A percentile compares a stretch with the other conserved stretches of the same genome.
Conservation (phyloP, 306 rosid species). For the Leucaena leucocephala region DNA sequence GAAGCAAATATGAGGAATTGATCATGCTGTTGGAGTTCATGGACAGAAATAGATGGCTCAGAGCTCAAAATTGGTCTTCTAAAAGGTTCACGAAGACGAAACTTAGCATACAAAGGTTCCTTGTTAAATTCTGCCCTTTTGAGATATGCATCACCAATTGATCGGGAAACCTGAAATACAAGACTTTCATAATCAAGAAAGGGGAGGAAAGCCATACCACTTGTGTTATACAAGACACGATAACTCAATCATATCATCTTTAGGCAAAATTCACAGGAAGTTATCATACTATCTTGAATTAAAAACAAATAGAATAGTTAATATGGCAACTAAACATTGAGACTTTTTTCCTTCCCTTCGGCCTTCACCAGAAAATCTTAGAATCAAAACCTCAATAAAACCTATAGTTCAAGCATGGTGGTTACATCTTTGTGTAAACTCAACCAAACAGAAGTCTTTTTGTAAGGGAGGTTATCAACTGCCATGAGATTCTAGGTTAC, state of each 20-base stretch:
- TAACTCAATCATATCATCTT: not conserved
- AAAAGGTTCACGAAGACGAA: slow-evolving; percentile 61
- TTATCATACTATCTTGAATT: not conserved
- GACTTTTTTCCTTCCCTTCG: slow-evolving; percentile 2
- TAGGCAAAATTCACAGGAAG: slow-evolving; percentile 27
- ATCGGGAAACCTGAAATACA: slow-evolving; percentile 57
- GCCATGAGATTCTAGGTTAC: too few relatives aligned
- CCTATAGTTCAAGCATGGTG: slow-evolving; percentile 14
- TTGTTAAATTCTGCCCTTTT: slow-evolving; percentile 64
- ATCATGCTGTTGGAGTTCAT: slow-evolving; percentile 57
- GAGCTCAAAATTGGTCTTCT: slow-evolving; percentile 61
- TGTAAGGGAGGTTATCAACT: not conserved
- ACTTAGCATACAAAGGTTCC: slow-evolving; percentile 60
- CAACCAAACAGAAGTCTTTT: slow-evolving; percentile 12
- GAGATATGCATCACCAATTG: slow-evolving; percentile 65
- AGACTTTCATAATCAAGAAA: not conserved
- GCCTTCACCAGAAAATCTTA: slow-evolving; percentile 8
- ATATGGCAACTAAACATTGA: not conserved
- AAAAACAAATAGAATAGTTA: slow-evolving; percentile 5
- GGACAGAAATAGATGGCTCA: slow-evolving; percentile 58
- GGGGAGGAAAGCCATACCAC: too few relatives aligned
- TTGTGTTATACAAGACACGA: slow-evolving; percentile 1
- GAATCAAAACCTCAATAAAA: slow-evolving; percentile 12
- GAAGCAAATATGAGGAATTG: slow-evolving; percentile 66
- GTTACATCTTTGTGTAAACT: slow-evolving; percentile 20